Percentiles rank a stretch among this genome's conserved stretches.
Evolutionary conservation across 306 rosid genomes (phyloP).

Genomic region (Castanopsis chinensis): DNA sequence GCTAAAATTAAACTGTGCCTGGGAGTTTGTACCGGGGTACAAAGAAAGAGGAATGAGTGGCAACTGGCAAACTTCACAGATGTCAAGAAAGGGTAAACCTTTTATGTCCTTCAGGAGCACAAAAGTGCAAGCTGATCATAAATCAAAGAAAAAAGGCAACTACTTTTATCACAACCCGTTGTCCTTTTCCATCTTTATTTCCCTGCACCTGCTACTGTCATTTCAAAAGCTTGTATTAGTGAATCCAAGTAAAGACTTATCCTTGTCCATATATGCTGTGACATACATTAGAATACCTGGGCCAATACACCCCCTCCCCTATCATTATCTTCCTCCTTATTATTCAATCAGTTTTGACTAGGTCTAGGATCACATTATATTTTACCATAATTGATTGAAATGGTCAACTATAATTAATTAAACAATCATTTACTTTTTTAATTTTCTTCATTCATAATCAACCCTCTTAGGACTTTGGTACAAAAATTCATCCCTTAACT

Average conservation of each 20-base stretch:
- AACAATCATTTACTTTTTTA: too few species aligned
- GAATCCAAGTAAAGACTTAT: background rate
- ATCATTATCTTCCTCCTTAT: too few species aligned
- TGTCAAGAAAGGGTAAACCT: conserved; percentile 19
- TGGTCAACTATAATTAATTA: too few species aligned
- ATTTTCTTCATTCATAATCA: too few species aligned
- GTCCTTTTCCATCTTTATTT: conserved; percentile 12
- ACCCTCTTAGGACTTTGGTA: too few species aligned
- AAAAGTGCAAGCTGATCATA: conserved; percentile 11
- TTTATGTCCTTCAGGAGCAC: conserved; percentile 12
- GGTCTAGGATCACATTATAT: too few species aligned
- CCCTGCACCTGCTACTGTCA: conserved; percentile 20
- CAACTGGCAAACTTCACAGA: conserved; percentile 12
- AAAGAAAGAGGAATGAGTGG: background rate
- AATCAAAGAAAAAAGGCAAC: conserved; percentile 24
- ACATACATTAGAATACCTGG: background rate
- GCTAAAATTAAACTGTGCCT: background rate
- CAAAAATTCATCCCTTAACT: too few species aligned
- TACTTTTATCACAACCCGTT: conserved; percentile 20
- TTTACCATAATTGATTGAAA: too few species aligned
- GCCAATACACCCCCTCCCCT: too few species aligned
- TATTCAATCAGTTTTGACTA: too few species aligned
- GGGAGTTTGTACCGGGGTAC: background rate
- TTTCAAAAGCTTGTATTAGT: conserved; percentile 16
- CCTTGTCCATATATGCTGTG: conserved; percentile 8